Percentiles rank a stretch among this genome's conserved stretches.
Conservation (phyloP, 345 rosid species). For the Linum trigynum region DNA sequence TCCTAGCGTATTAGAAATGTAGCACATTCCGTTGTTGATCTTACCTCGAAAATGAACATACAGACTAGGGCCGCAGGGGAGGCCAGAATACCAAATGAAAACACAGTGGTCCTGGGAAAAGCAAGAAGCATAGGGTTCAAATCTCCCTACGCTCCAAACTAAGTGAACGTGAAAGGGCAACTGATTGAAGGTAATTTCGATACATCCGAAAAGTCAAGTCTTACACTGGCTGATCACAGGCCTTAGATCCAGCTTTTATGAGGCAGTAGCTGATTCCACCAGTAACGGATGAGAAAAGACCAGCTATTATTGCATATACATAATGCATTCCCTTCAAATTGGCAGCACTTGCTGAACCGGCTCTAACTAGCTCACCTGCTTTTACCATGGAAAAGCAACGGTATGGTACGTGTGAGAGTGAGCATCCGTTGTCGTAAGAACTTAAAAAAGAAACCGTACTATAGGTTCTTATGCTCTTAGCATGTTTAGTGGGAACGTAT, state of each 20-base stretch:
- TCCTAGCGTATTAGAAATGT: too few species aligned
- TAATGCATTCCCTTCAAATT: conserved; percentile 30
- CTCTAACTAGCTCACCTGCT: conserved; percentile 28
- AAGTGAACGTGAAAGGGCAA: not conserved
- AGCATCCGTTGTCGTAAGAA: not conserved
- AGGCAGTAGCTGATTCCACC: conserved; percentile 82
- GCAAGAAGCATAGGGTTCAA: not conserved
- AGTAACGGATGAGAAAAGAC: conserved; percentile 61
- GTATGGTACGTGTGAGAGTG: not conserved
- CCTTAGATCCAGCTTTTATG: conserved; percentile 70
- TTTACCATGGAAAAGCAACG: conserved; percentile 3
- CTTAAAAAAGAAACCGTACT: not conserved
- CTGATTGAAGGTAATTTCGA: not conserved
- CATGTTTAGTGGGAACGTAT: conserved; percentile 10
- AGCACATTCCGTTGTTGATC: conserved; percentile 1
- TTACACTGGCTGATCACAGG: conserved; percentile 84
- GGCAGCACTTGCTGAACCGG: conserved; percentile 22
- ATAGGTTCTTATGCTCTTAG: not conserved
- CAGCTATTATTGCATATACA: conserved; percentile 45
- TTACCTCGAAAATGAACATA: conserved; percentile 59
- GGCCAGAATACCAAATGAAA: conserved; percentile 67
- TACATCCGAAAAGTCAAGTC: conserved; percentile 14
- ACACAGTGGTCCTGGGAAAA: conserved; percentile 54
- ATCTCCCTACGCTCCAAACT: conserved; percentile 2
- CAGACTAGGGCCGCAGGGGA: conserved; percentile 70